A percentile compares a stretch with the other conserved stretches of the same genome.
Evolutionary conservation across 2,329 filamentous ascomycete species (phyloP).

Genomic region (Fusarium fracticaudum): DNA sequence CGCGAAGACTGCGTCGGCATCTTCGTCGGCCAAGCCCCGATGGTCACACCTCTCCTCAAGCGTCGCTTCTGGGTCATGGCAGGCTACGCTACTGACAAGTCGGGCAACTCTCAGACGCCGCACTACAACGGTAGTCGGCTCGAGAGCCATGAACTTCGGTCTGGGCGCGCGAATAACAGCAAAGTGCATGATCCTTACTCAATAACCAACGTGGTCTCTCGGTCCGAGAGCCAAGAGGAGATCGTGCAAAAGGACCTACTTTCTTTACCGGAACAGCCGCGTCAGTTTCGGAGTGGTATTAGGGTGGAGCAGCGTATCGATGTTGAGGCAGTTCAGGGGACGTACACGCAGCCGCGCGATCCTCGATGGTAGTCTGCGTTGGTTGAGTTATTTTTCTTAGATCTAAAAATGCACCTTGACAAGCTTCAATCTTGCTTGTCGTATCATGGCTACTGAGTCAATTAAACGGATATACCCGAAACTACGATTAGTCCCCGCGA

Average conservation of each 20-base stretch:
- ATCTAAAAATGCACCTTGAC: not conserved
- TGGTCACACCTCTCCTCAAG: constrained; percentile 45
- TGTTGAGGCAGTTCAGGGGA: constrained; percentile 1
- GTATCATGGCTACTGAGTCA: not conserved
- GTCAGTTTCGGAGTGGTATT: not conserved
- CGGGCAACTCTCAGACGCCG: not conserved
- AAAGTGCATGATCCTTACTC: not conserved
- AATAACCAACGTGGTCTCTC: not conserved
- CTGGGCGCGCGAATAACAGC: not conserved
- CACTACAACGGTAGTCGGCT: not conserved
- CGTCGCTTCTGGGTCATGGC: constrained; percentile 39
- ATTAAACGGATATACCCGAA: not conserved
- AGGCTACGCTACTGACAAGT: not conserved
- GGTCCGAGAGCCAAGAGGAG: constrained; percentile 22
- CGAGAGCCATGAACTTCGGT: constrained; percentile 11
- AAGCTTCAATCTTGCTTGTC: not conserved
- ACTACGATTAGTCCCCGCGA: not conserved
- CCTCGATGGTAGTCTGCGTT: not conserved
- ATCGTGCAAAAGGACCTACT: not conserved
- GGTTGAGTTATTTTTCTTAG: not conserved
- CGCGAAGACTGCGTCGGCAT: constrained; percentile 52
- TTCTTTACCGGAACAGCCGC: not conserved
- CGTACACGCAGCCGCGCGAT: not conserved
- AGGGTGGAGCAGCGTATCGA: constrained; percentile 10
- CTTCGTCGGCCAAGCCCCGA: constrained; percentile 49